Percentiles rank a stretch among this genome's conserved stretches.
Conservation (phyloP, 495 filamentous ascomycete genomes). For the Penicillium alfredii region DNA sequence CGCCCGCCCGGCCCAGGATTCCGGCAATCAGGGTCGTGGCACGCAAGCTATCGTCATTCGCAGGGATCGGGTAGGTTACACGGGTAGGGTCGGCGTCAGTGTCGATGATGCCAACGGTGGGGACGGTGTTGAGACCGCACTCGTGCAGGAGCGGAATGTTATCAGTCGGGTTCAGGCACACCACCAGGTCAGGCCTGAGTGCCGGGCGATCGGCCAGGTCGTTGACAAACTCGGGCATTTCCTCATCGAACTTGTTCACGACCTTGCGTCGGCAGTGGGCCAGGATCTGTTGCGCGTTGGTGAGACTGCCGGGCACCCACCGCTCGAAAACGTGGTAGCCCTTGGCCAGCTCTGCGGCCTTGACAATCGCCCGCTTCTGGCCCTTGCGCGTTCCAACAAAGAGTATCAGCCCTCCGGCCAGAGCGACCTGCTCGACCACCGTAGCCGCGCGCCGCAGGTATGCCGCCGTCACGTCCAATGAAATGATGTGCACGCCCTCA, state of each 20-base stretch:
- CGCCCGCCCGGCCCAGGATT: constrained; percentile 75
- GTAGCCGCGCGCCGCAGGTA: constrained; percentile 85
- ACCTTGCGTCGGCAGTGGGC: constrained; percentile 58
- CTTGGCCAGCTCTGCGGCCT: constrained; percentile 67
- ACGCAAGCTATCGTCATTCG: constrained; percentile 92
- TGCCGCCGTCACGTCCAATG: constrained; percentile 76
- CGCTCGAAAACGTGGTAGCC: constrained; percentile 89
- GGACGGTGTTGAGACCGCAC: constrained; percentile 79
- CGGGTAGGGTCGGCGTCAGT: constrained; percentile 88
- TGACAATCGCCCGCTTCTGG: constrained; percentile 70
- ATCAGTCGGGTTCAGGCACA: constrained; percentile 88
- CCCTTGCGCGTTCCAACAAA: constrained; percentile 84
- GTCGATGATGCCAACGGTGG: constrained; percentile 92
- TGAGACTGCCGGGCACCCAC: constrained; percentile 90
- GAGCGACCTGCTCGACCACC: constrained; percentile 80
- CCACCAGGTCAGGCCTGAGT: constrained; percentile 82
- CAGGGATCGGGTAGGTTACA: constrained; percentile 94
- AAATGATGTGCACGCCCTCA: constrained; percentile 89
- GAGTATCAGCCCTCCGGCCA: constrained; percentile 75
- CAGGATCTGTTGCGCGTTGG: constrained; percentile 86
- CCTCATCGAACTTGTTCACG: constrained; percentile 63
- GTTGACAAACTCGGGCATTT: constrained; percentile 56
- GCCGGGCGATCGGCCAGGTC: constrained; percentile 55
- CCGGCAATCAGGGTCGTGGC: constrained; percentile 76
- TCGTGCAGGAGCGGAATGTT: constrained; percentile 87